Evolutionary conservation across 768 basidiomycete genomes (phyloP).

Genomic region (Tubosaeta sp.): DNA sequence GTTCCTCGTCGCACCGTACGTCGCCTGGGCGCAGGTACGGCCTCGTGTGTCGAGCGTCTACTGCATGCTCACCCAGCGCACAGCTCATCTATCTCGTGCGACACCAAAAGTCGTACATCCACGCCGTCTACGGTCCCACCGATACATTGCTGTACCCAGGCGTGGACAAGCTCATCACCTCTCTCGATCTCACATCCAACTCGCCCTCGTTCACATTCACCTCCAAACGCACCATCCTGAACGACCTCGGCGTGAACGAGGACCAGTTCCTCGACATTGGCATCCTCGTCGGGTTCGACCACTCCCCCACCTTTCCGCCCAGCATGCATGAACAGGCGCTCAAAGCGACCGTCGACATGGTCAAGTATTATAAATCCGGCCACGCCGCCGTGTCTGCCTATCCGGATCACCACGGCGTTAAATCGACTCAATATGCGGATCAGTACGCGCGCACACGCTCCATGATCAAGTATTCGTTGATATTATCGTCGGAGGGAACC

Average conservation of each 20-base stretch:
- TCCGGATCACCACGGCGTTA: conserved; percentile 78
- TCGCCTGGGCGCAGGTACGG: conserved; percentile 89
- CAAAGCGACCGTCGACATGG: conserved; percentile 86
- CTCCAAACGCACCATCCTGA: conserved; percentile 73
- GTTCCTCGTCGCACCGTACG: conserved; percentile 93
- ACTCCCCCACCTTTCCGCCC: conserved; percentile 76
- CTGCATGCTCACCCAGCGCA: conserved; percentile 6
- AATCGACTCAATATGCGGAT: conserved; percentile 74
- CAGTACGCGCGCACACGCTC: conserved; percentile 84
- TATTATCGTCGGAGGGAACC: conserved; percentile 82
- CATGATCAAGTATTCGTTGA: conserved; percentile 88
- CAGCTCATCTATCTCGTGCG: conserved; percentile 94
- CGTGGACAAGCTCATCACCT: conserved; percentile 86
- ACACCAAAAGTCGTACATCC: conserved; percentile 90
- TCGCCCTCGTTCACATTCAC: conserved; percentile 77
- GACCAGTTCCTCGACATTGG: conserved; percentile 95
- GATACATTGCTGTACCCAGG: conserved; percentile 87
- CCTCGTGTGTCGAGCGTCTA: conserved; percentile 26
- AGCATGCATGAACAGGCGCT: conserved; percentile 76
- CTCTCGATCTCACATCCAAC: conserved; percentile 68
- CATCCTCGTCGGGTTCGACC: conserved; percentile 87
- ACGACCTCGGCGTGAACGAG: conserved; percentile 60
- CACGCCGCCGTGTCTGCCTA: conserved; percentile 74
- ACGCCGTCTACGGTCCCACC: conserved; percentile 87
- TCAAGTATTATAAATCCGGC: conserved; percentile 90